Evolutionary conservation across 208 protist species (phyloP), one percentile per base, ranked within the genome.

Genomic region (Vickermania spadyakhi): DNA sequence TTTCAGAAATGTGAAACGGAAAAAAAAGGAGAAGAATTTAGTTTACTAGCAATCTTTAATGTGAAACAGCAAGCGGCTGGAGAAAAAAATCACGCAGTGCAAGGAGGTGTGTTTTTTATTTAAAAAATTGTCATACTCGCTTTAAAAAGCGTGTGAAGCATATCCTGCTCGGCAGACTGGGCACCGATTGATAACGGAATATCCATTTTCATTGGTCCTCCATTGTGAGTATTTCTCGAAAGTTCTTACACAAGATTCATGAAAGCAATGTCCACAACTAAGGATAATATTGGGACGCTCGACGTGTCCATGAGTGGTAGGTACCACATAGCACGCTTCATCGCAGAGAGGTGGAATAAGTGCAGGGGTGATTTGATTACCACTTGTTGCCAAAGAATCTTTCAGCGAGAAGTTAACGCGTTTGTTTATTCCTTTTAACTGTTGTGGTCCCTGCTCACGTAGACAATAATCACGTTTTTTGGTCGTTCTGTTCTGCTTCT

Each of bases 181-280:
- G 56, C 88, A 95, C 29, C 77, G 70, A 49, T 69, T 52, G 1
- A 64, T 58, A 36, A 42, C 25, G 0, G 28, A 52, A 2, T 59
- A 26, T 1, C 60, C 21, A 14, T 62, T 31, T 11, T 81, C 59
- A 28, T 79, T 28, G 1, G 73, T 68, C 29, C 60, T 60, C 68
- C 73, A 77, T 52, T 84, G 75, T 11, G 77, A 75, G 61, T 82
- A 91, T 3, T 55, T 68, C 67, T 95, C 84, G 77, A 91, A 92
- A n/a, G 64, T 64, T 0, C 59, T 53, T 5, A 95, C 71, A 63
- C 88, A 95, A 14, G 69, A 51, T 14, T 72, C 66, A 69, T 95
- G 88, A 36, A 91, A 91, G 60, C 67, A 84, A 57, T 95, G 84
- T 2, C 82, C 80, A 67, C 88, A 95, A 64, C 88, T 95, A 1